Evolutionary conservation across 805 yeast species (phyloP), one percentile per base, ranked within the genome.

Genomic region (Candida jianshihensis): DNA sequence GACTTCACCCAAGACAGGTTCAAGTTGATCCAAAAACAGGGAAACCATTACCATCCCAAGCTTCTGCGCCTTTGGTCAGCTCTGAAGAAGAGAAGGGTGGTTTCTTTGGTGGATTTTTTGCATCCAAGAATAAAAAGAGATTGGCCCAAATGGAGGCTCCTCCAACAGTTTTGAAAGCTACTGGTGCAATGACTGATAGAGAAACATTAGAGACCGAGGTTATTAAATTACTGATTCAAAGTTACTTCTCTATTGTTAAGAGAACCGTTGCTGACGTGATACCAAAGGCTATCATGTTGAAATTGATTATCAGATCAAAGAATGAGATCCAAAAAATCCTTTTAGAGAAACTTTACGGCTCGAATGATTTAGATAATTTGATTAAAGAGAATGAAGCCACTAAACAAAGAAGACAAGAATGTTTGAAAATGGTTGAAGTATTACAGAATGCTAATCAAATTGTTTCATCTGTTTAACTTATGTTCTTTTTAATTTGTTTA

Each of bases 161-260:
- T 34, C 98, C 98, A 29, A 78, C 95, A 25, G 89, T 88, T 6
- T 75, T 90, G 54, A 82, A 89, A 60, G 97, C 97, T 8, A 78
- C 90, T 16, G 96, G 97, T 34, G 68, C 66, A 37, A 66, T 92
- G 84, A 79, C 95, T 14, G 98, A 92, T 60, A 80, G 97, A 49
- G 98, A 92, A 66, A 78, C 90, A 18, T 81, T 85, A 76, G 98
- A 92, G 62, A 90, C 97, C 2, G 98, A 92, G 57, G 97, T 92
- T 26, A 92, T 92, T 57, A 92, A 92, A 66, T 71, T 92, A 41
- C 72, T 92, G 57, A 90, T 92, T 46, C 75, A 81, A 35, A 86
- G 96, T 19, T 92, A 92, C 63, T 92, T 82, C 66, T 77, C 77
- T 54, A 92, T 92, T 57, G 96, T 92, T 33, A 87, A 89, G 65